A percentile compares a stretch with the other conserved stretches of the same genome.
Conservation (phyloP, 768 basidiomycete species). For the Termitomyces sp. region DNA sequence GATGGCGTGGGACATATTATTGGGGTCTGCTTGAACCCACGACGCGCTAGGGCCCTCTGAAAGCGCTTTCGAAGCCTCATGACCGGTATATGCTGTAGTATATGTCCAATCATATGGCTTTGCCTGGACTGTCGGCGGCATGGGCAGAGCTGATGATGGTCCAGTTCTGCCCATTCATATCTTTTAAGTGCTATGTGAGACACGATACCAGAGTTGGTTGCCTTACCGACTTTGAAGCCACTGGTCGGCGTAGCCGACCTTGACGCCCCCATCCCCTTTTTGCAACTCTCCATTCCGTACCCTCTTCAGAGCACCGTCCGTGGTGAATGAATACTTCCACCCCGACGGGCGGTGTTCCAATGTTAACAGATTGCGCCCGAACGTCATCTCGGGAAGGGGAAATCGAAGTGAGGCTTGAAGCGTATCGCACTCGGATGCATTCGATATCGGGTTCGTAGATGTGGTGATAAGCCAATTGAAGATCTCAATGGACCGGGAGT, state of each 20-base stretch:
- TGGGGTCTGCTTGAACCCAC: slow-evolving; percentile 54
- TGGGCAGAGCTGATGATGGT: slow-evolving; percentile 54
- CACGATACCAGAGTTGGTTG: background rate
- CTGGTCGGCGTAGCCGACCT: slow-evolving; percentile 90
- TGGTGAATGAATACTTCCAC: slow-evolving; percentile 62
- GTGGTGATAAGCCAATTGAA: slow-evolving; percentile 66
- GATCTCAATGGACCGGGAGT: slow-evolving; percentile 63
- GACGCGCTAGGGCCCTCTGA: slow-evolving; percentile 12
- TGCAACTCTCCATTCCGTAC: slow-evolving; percentile 76
- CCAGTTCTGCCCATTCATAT: slow-evolving; percentile 44
- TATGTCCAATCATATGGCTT: slow-evolving; percentile 99
- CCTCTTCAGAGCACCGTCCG: slow-evolving; percentile 56
- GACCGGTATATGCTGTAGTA: slow-evolving; percentile 81
- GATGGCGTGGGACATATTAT: slow-evolving; percentile 57
- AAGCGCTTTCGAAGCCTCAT: slow-evolving; percentile 22
- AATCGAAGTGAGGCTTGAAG: slow-evolving; percentile 62
- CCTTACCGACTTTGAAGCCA: slow-evolving; percentile 87
- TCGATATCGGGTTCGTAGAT: slow-evolving; percentile 73
- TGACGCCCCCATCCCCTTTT: slow-evolving; percentile 85
- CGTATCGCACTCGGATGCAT: slow-evolving; percentile 66
- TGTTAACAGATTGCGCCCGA: slow-evolving; percentile 74
- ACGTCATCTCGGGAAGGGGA: slow-evolving; percentile 95
- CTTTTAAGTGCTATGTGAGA: background rate
- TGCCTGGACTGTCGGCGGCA: slow-evolving; percentile 66
- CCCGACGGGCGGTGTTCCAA: slow-evolving; percentile 61